Percentiles rank a stretch among this genome's conserved stretches.
These are phyloP conservation scores for Rutstroemia sp. DNA, from an alignment of 2,329 filamentous ascomycete species.

Conservation along the genomic window DNA sequence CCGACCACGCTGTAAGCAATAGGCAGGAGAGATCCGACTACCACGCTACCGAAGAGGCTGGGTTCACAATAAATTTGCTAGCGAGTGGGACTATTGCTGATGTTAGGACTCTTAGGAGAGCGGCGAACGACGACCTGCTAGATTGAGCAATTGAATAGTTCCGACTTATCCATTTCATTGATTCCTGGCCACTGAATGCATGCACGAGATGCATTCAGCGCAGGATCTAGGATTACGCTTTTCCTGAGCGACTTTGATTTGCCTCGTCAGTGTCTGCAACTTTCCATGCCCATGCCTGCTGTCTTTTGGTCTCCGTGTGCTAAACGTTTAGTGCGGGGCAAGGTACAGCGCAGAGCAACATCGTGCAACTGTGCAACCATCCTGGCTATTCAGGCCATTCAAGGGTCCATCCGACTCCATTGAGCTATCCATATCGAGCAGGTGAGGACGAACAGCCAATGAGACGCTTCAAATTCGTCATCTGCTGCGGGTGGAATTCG, in stretches of 20 bases:
- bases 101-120: not conserved
- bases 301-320: not conserved
- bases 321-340: not conserved
- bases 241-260: no score
- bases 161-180: constrained; percentile 14
- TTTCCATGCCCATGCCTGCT: no score
- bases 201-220: constrained; percentile 13
- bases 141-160: not conserved
- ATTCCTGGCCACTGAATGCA: constrained; percentile 17
- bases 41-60: not conserved
- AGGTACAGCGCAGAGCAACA: not conserved
- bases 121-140: not conserved
- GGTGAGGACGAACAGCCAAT: no score
- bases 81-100: no score
- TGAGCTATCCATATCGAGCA: no score
- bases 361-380: no score
- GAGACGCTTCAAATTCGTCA: no score
- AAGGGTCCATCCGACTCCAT: no score
- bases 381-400: no score
- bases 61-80: no score
- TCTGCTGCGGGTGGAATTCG: no score
- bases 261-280: no score
- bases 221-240: not conserved
- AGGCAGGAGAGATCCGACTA: not conserved
- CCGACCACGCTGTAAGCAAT: not conserved